These are phyloP conservation scores for Gossypium australe DNA, from an alignment of 345 rosid species.

Conservation along the genomic window DNA sequence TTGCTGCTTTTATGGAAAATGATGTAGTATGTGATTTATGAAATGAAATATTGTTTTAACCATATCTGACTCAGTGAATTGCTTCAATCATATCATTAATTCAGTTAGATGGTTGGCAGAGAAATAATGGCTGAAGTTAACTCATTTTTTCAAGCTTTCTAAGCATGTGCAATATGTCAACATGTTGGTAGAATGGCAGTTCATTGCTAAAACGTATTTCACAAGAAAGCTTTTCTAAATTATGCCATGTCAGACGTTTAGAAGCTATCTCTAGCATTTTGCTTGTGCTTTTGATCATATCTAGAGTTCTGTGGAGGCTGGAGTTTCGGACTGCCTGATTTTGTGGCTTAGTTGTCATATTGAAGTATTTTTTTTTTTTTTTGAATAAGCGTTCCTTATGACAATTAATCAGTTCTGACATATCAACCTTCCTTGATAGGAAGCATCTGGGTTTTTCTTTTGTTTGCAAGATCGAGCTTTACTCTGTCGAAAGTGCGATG, in stretches of 20 bases:
- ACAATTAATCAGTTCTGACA: neutral
- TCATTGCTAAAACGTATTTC: neutral
- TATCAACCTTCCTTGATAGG: conserved; percentile 41
- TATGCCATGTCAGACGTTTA: neutral
- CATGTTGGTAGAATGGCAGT: neutral
- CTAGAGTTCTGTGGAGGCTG: neutral
- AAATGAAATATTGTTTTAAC: neutral
- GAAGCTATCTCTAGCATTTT: conserved; percentile 2
- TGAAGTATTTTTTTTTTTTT: neutral
- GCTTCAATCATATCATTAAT: neutral
- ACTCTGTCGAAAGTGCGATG: conserved; percentile 93
- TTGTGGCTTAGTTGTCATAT: neutral
- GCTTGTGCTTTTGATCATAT: conserved; percentile 1
- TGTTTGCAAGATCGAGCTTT: conserved; percentile 94
- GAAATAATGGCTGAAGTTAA: neutral
- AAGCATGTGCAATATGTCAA: neutral
- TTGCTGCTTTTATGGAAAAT: neutral
- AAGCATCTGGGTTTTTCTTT: conserved; percentile 86
- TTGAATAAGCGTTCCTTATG: neutral
- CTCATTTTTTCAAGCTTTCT: neutral
- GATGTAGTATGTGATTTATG: neutral
- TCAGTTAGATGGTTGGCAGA: neutral
- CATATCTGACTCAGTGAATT: neutral
- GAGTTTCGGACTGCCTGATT: neutral
- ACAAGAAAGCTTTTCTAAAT: neutral